These are phyloP conservation scores for Fraxinus cuspidata DNA, from an alignment of 257 asterid genomes.

Conservation along the genomic window DNA sequence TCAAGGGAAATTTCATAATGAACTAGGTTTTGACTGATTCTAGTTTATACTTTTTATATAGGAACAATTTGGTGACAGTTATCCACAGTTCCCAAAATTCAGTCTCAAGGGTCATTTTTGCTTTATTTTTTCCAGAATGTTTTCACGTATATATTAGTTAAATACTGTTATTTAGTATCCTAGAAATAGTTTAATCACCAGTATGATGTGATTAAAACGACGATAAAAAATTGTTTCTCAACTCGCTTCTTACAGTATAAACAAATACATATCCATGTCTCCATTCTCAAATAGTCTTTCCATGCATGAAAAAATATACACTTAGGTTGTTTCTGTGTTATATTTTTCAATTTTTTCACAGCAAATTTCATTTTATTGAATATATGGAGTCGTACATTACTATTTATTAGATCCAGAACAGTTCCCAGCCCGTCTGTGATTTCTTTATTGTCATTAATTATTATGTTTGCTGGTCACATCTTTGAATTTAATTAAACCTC, in stretches of 20 bases:
- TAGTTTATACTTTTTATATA: not conserved
- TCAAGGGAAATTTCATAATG: conserved; percentile 23
- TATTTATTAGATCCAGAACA: not conserved
- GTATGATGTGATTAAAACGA: no score
- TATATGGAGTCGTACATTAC: not conserved
- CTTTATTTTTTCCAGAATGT: not conserved
- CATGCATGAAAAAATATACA: not conserved
- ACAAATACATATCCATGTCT: no score
- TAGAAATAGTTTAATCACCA: not conserved
- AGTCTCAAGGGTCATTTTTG: conserved; percentile 4
- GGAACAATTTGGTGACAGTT: conserved; percentile 2
- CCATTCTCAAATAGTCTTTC: no score
- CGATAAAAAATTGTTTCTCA: not conserved
- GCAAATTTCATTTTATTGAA: no score
- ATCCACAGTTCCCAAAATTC: conserved; percentile 16
- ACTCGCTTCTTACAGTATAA: not conserved
- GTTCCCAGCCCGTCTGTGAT: not conserved
- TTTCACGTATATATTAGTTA: no score
- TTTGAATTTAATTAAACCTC: no score
- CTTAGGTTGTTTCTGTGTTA: not conserved
- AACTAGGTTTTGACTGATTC: conserved; percentile 37
- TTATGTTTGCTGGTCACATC: not conserved
- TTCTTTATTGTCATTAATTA: not conserved
- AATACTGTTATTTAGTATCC: conserved; percentile 5
- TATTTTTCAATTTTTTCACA: no score